Base-by-base conservation (phyloP, 2,329 filamentous ascomycete species). In the Aplosporella prunicola region DNA sequence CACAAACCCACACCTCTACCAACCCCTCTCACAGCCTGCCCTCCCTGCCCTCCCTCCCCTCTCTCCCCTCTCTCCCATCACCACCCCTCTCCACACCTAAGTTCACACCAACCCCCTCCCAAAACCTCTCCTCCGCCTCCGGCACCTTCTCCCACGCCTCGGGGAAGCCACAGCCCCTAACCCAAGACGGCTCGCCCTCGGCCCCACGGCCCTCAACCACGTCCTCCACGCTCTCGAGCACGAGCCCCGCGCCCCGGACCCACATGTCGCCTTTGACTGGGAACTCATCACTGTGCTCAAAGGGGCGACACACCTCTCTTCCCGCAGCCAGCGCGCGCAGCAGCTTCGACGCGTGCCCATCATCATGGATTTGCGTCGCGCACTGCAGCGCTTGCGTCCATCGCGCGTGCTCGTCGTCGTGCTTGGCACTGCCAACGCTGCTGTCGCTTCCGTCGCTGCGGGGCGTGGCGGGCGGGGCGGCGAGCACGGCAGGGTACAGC, bases 341-440 rank as follows among this genome's bases (percentile, higher is more conserved):
- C 5, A 93, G 61, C 58, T 95, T 95, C 37, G 78, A 68, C 8
- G 76, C 69, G 60, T 96, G 89, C 0, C 88, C 87, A 57, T 95
- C 87, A 47, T 94, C 88, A 0, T 69, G 51, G 9, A 16, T 14
- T 2, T 14, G 11, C 15, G 66, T 52, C 23, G 49, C 47, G 37
- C 55, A 64, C 43, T 58, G 51, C 43, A 69, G 63, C 29, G 71
- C 51, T 14, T 51, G 58, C 27, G 58, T 58, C 71, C 66, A 69
- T n/a, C n/a, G n/a, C n/a, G n/a, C n/a, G 27, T 15, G 35, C 0
- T 45, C 43, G n/a, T 45, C 38, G 5, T 51, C 49, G 39, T 54
- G 56, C 51, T 5, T 33, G 43, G 20, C 45, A 36, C 20, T 26
- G 10, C 14, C 10, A 8, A 13, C 15, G 27, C 15, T 7, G 17